These are phyloP conservation scores for Bullera alba DNA, from an alignment of 768 basidiomycete species.

Conservation along the genomic window DNA sequence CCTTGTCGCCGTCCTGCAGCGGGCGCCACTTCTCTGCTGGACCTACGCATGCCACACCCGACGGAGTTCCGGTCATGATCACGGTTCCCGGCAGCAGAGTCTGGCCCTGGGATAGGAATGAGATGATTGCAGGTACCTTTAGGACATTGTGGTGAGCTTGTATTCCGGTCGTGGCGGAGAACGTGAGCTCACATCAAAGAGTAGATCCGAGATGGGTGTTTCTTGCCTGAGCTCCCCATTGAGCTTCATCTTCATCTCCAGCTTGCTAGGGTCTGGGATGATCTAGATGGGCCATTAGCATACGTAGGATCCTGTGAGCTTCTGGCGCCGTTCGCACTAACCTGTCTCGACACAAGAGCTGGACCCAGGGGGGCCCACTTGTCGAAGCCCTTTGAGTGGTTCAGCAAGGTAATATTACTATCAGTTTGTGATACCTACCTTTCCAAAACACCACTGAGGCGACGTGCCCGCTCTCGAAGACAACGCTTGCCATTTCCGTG, in stretches of 20 bases:
- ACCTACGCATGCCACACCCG: slow-evolving; percentile 71
- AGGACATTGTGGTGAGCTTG: background rate
- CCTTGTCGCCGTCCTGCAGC: slow-evolving; percentile 66
- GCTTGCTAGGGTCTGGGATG: slow-evolving; percentile 16
- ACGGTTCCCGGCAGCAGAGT: slow-evolving; percentile 75
- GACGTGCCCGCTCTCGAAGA: background rate
- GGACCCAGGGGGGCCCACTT: slow-evolving; percentile 42
- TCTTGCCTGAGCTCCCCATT: slow-evolving; percentile 19
- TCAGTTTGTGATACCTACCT: background rate
- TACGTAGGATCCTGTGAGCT: background rate
- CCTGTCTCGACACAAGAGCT: slow-evolving; percentile 34
- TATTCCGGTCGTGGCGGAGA: no score
- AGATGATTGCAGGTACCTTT: slow-evolving; percentile 41
- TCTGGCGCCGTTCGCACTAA: no score
- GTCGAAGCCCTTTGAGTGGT: slow-evolving; percentile 37
- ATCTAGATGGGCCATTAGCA: background rate
- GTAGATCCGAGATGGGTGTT: slow-evolving; percentile 1
- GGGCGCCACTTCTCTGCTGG: slow-evolving; percentile 57
- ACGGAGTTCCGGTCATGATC: slow-evolving; percentile 64
- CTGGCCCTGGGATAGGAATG: slow-evolving; percentile 75
- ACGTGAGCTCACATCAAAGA: background rate
- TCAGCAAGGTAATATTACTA: slow-evolving; percentile 14
- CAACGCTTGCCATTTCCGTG: slow-evolving; percentile 14
- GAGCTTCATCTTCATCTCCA: slow-evolving; percentile 19
- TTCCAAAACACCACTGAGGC: slow-evolving; percentile 20